Evolutionary conservation across 2,329 filamentous ascomycete species (phyloP), one percentile per base, ranked within the genome.

Genomic region (Biscogniauxia sp.): DNA sequence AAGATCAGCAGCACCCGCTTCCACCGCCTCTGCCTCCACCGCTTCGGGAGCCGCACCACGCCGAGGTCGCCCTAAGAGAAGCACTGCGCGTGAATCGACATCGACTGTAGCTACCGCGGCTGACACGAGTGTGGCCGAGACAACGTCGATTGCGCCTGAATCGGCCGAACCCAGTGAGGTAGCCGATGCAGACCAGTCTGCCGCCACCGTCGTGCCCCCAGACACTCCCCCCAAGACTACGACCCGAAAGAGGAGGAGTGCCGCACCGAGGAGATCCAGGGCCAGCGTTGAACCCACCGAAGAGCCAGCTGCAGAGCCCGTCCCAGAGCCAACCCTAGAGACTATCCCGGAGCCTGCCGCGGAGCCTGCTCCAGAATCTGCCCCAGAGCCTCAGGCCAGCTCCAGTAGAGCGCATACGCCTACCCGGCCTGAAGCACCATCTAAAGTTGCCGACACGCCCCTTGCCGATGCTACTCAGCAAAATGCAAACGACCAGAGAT

Each of bases 401-500:
- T 17, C 37, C 5, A 17, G 11, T 45, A 45, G 37, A 61, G 71
- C 78, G 57, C 80, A 81, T 1, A 85, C 82, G 8, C 83, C 85
- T 1, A 78, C 83, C 59, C 73, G 82, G 9, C 86, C 87, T 8
- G 75, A 78, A 54, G 82, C 86, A 58, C 76, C 82, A 15, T 79
- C 82, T 13, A 76, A 82, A 64, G 65, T 79, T 53, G 80, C 80
- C 54, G 76, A 74, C 19, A 85, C 86, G 2, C 88, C 91, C 2
- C 80, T 94, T 51, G 82, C 85, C 62, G 91, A 96, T 71, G 91
- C 93, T 64, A 93, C 91, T 15, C 80, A 83, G 49, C 79, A 83
- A 20, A 84, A 83, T 50, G 77, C 90, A 69, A 93, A 92, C 73
- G 84, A 87, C 65, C 80, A 81, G 61, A 80, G 78, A 41, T 77